phyloP scores from a whole-genome alignment of 208 protist species.

The Vickermania ingenoplastis region DNA sequence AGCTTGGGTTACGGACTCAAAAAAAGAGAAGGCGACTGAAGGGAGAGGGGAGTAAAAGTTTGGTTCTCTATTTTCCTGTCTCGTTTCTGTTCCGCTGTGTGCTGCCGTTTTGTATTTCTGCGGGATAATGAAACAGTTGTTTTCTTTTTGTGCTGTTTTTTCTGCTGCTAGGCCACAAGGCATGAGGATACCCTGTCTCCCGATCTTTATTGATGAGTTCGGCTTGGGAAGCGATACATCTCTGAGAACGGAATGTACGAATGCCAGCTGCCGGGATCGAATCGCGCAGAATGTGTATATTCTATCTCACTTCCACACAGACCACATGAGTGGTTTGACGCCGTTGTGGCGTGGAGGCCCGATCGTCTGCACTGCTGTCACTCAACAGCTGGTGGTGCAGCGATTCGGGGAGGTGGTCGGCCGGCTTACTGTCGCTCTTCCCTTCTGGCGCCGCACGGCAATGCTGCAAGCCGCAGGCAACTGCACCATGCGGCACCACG shows the following conservation, averaged over 20 bases:
- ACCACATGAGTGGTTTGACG: conserved; percentile 78
- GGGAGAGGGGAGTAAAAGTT: too few relatives aligned
- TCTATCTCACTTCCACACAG: conserved; percentile 83
- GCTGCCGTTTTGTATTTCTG: too few relatives aligned
- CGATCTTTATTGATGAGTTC: conserved; percentile 1
- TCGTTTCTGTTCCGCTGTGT: too few relatives aligned
- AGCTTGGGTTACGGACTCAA: too few relatives aligned
- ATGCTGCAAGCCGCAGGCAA: neutral
- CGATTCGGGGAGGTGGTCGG: conserved; percentile 18
- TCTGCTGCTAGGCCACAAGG: too few relatives aligned
- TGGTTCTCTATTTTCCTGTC: too few relatives aligned
- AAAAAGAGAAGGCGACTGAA: too few relatives aligned
- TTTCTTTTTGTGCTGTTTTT: too few relatives aligned
- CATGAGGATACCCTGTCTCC: conserved; percentile 1
- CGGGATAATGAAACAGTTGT: too few relatives aligned
- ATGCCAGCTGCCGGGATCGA: neutral
- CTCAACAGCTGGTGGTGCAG: conserved; percentile 34
- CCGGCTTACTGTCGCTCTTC: neutral
- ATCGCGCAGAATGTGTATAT: conserved; percentile 17
- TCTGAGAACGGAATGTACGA: neutral
- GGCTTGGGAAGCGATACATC: neutral
- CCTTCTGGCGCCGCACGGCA: conserved; percentile 6
- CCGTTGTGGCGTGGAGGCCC: conserved; percentile 32
- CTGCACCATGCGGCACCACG: neutral
- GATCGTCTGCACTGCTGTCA: conserved; percentile 52